Percentiles rank a stretch among this genome's conserved stretches.
These are phyloP conservation scores for Candida schatavii DNA, from an alignment of 805 yeast genomes.

Conservation along the genomic window DNA sequence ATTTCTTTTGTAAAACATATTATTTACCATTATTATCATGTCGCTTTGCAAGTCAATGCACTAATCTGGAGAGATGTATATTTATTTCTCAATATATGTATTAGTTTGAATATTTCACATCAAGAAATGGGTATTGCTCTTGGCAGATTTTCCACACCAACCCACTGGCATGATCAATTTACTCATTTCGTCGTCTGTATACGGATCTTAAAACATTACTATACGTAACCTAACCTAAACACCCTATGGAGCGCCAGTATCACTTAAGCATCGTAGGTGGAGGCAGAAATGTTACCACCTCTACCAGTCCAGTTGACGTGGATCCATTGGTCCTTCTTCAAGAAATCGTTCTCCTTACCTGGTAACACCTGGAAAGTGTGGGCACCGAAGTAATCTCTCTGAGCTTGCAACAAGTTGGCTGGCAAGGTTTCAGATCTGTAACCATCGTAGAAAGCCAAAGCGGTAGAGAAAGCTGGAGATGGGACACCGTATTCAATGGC, in stretches of 20 bases:
- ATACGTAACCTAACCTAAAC: too few relatives aligned
- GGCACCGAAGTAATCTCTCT: conserved; percentile 99
- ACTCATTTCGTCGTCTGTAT: not conserved
- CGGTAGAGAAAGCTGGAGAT: conserved; percentile 96
- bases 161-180: too few relatives aligned
- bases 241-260: too few relatives aligned
- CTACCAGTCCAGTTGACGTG: conserved; percentile 99
- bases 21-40: too few relatives aligned
- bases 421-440: conserved; percentile 94
- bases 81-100: too few relatives aligned
- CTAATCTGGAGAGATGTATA: too few relatives aligned
- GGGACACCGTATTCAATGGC: conserved; percentile 89
- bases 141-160: not conserved
- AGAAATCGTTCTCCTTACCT: conserved; percentile 69
- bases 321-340: conserved; percentile 79
- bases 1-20: not conserved
- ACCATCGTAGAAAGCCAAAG: conserved; percentile 97
- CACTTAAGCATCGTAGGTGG: conserved; percentile 84
- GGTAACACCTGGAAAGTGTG: conserved; percentile 97
- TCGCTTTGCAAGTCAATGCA: too few relatives aligned
- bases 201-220: not conserved
- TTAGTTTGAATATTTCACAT: too few relatives aligned
- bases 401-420: conserved; percentile 98
- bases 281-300: conserved; percentile 96
- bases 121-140: too few relatives aligned